Base-by-base conservation (phyloP, 345 rosid species). In the Hibiscus syriacus region DNA sequence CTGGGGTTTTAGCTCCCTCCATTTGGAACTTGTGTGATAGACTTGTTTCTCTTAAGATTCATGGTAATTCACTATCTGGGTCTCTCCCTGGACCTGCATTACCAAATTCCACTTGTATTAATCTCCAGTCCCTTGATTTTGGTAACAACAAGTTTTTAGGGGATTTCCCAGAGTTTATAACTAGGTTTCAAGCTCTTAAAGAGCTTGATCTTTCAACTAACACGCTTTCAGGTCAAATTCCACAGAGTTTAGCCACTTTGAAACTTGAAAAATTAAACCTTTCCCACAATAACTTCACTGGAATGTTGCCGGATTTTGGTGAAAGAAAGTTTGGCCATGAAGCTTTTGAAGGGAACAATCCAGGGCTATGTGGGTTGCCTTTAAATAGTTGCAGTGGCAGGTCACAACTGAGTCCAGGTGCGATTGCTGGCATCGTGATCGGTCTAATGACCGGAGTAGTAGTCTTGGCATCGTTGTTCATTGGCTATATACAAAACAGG, bases 361-460 rank as follows among this genome's bases (percentile, higher is more conserved):
- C 92, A 50, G 80, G 72, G 29, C 92, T 94, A 48, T 94, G 99
- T 80, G 99, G 99, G 56, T 64, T 79, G 50, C 99, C 97, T 46
- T 73, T 91, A 63, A 84, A 78, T 50, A 81, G 82, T 6, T 94
- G 99, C 36, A 71, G 55, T 25, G 95, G 86, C 10, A 77, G 78
- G 45, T 81, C 95, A 32, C 54, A 92, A 64, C 74, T 91, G 81
- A 89, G 90, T 63, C 74, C 96, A 0, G 97, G 97, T 61, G 94
- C 92, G 43, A 87, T 94, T 70, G 99, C 99, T 58, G 99, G 99
- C 27, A 78, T 91, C 5, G 99, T 94, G 77, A 94, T 94, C 70
- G 91, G 99, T 39, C 78, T 91, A 67, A 87, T 94, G 97, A 74
- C 95, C 5, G 99, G 92, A 34, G 90, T 83, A 8, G 97, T 94